Conservation (phyloP, 2,329 filamentous ascomycete species). For the Penicillium occitanis region DNA sequence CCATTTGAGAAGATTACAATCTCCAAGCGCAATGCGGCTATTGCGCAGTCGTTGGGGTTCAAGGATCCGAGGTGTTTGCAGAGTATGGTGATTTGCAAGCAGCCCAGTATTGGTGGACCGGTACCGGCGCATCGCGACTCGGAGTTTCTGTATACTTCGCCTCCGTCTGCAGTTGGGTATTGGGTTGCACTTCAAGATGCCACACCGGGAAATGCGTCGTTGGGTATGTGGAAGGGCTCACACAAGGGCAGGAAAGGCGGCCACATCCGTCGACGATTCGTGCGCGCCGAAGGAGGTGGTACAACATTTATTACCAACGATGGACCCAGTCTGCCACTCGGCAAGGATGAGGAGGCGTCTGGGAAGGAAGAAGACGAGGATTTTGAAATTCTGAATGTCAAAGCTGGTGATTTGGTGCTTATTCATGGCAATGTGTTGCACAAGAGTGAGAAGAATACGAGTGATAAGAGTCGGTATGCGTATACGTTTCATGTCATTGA, state of each 20-base stretch:
- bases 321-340: constrained; percentile 62
- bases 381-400: constrained; percentile 82
- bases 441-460: constrained; percentile 91
- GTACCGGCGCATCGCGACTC: constrained; percentile 91
- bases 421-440: constrained; percentile 96
- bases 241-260: constrained; percentile 62
- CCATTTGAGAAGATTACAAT: constrained; percentile 61
- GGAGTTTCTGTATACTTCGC: constrained; percentile 87
- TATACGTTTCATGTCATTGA: constrained; percentile 99
- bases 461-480: constrained; percentile 82
- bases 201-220: constrained; percentile 78
- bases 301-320: constrained; percentile 72
- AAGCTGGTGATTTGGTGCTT: constrained; percentile 83
- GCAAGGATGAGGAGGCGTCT: constrained; percentile 47
- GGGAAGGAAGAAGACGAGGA: constrained; percentile 46
- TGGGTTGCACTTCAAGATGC: constrained; percentile 98
- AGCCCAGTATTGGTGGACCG: constrained; percentile 89
- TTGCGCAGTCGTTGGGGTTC: constrained; percentile 73
- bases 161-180: constrained; percentile 86
- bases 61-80: constrained; percentile 75
- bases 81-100: constrained; percentile 98
- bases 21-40: constrained; percentile 53
- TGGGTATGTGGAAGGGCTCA: constrained; percentile 81
- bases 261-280: constrained; percentile 70
- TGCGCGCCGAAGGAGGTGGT: constrained; percentile 51